Base-by-base conservation (phyloP, 176 grass and related monocot genomes). In the Paspalum vaginatum region DNA sequence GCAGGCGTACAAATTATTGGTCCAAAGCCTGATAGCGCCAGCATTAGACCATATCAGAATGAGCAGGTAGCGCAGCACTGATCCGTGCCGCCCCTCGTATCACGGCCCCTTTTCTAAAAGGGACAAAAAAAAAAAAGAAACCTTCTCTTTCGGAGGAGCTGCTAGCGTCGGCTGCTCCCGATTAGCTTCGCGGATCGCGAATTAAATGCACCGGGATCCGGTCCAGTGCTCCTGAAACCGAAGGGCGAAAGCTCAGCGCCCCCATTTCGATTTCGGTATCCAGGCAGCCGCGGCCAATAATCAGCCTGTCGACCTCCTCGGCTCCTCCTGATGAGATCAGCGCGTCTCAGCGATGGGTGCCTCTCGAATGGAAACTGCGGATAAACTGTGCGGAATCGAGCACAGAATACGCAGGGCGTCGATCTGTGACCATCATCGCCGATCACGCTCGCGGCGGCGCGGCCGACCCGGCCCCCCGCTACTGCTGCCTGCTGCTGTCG, bases 1-100 rank as follows among this genome's bases (percentile, higher is more conserved):
- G 37, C 13, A 47, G 12, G 57, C 26, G 50, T 40, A 54, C 72
- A 77, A 87, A 87, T 82, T 76, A 76, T 76, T 82, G 71, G 60
- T 64, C 17, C 60, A 27, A 32, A 2, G 8, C 18, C 12, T 8
- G 21, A 48, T 74, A 70, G 65, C 65, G 60, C n/a, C 22, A 61
- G 0, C 27, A 25, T 5, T 63, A 40, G 48, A 65, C 14, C 27
- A 6, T 43, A 68, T 68, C 74, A 51, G 72, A 68, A 47, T 2
- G 66, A 70, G 38, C 37, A 39, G n/a, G n/a, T n/a, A n/a, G 25
- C 24, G 17, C 16, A 13, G 17, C 64, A 18, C 20, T 20, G 50
- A 16, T 52, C 11, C 0, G 3, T 49, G 10, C 2, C 12, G 50
- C 50, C 50, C 17, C 50, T 53, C 2, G 6, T 54, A 32, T 32